phyloP scores from a whole-genome alignment of 2,329 filamentous ascomycete genomes.

The Trichoderma endophyticum region DNA sequence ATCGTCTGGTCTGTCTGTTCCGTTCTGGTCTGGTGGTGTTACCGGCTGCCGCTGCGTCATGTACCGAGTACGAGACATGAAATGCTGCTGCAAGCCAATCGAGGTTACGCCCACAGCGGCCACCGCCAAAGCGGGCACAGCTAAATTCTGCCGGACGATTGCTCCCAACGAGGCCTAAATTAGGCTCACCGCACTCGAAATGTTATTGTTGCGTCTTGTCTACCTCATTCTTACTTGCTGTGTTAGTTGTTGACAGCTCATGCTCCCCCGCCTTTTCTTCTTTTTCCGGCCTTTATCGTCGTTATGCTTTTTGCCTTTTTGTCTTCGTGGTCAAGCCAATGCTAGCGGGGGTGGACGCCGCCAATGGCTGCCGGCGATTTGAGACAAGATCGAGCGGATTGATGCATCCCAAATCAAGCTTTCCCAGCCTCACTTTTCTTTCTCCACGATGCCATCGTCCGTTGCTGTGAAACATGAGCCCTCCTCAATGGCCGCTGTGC shows the following conservation, averaged over 20 bases:
- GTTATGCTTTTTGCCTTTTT: not conserved
- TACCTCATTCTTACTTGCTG: not conserved
- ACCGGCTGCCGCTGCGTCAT: not conserved
- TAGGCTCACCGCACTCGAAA: slow-evolving; percentile 4
- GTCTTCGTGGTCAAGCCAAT: not conserved
- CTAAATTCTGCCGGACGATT: not conserved
- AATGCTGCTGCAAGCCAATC: not conserved
- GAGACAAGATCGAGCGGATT: not conserved
- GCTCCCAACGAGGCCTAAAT: not conserved
- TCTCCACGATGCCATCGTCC: slow-evolving; percentile 1
- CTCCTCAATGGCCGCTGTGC: not conserved
- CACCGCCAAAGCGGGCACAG: not conserved
- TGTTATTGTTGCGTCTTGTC: not conserved
- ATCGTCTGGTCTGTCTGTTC: not conserved
- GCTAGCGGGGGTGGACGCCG: not conserved
- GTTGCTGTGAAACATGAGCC: slow-evolving; percentile 1
- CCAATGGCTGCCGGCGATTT: not conserved
- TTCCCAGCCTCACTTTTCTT: not conserved
- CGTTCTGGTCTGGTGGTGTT: not conserved
- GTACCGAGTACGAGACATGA: slow-evolving; percentile 1
- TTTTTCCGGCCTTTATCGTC: not conserved
- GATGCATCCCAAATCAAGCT: not conserved
- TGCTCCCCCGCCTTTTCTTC: not conserved
- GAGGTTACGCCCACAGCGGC: not conserved
- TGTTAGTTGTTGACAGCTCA: not conserved